Conservation (phyloP, 2,329 filamentous ascomycete genomes). For the Aureobasidium sp. region DNA sequence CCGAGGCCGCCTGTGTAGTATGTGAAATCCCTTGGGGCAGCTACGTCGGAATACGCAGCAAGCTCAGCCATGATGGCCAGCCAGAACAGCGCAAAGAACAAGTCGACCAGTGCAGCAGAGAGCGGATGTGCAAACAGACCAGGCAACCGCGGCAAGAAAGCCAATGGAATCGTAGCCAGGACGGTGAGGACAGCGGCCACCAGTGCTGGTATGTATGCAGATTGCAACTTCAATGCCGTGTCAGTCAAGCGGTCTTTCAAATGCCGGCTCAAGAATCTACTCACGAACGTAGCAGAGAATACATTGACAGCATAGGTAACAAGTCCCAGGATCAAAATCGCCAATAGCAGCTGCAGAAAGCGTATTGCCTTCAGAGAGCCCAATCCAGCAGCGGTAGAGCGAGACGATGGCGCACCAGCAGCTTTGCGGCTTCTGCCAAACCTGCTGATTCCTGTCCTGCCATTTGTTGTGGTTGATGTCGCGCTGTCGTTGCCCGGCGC, state of each 20-base stretch:
- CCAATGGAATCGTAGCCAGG: neutral
- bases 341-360: neutral
- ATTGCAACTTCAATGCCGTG: neutral
- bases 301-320: neutral
- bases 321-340: conserved; percentile 1
- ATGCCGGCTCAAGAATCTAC: neutral
- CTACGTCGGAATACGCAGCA: neutral
- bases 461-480: neutral
- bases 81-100: conserved; percentile 11
- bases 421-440: neutral
- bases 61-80: conserved; percentile 11
- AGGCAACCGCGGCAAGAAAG: neutral
- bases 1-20: neutral
- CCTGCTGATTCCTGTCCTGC: neutral
- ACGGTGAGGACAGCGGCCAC: conserved; percentile 1
- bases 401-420: neutral
- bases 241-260: neutral
- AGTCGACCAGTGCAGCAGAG: neutral
- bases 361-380: neutral
- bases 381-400: neutral
- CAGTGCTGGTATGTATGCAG: conserved; percentile 1
- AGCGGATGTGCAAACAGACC: neutral
- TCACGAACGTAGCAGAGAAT: neutral
- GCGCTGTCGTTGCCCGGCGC: neutral
- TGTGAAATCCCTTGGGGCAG: neutral